Evolutionary conservation across 345 rosid genomes (phyloP).

Genomic region (Chamaenerion angustifolium): DNA sequence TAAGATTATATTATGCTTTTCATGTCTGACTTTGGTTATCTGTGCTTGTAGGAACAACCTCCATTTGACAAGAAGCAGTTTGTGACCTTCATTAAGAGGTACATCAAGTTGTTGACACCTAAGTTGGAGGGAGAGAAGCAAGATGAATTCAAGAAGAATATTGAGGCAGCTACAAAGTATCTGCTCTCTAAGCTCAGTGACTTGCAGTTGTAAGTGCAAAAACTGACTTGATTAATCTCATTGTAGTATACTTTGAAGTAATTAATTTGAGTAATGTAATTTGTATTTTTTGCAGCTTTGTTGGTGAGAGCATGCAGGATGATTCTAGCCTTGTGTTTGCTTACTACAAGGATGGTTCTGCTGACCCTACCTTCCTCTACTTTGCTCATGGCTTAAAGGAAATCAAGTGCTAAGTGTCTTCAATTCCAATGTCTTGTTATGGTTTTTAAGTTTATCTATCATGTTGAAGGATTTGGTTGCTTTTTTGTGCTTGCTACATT

Average conservation of each 20-base stretch:
- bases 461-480: slow-evolving; percentile 13
- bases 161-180: slow-evolving; percentile 88
- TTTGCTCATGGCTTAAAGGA: slow-evolving; percentile 76
- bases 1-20: too few relatives aligned
- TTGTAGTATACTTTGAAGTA: too few relatives aligned
- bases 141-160: slow-evolving; percentile 52
- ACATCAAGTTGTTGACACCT: slow-evolving; percentile 56
- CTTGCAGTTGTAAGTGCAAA: slow-evolving; percentile 67
- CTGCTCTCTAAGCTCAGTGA: slow-evolving; percentile 68
- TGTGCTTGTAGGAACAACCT: slow-evolving; percentile 91
- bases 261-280: neutral
- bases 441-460: slow-evolving; percentile 3
- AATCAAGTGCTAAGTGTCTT: slow-evolving; percentile 54
- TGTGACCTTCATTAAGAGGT: slow-evolving; percentile 49
- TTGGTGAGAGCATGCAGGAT: slow-evolving; percentile 90
- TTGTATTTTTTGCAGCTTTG: slow-evolving; percentile 40
- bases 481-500: neutral
- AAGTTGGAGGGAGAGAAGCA: slow-evolving; percentile 46
- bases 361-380: slow-evolving; percentile 92
- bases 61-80: slow-evolving; percentile 78
- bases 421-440: slow-evolving; percentile 2
- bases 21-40: too few relatives aligned
- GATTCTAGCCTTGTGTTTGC: slow-evolving; percentile 69
- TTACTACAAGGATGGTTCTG: slow-evolving; percentile 89
- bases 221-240: neutral